Evolutionary conservation across 495 filamentous ascomycete genomes (phyloP).

Genomic region (Aspergillus bridgeri): DNA sequence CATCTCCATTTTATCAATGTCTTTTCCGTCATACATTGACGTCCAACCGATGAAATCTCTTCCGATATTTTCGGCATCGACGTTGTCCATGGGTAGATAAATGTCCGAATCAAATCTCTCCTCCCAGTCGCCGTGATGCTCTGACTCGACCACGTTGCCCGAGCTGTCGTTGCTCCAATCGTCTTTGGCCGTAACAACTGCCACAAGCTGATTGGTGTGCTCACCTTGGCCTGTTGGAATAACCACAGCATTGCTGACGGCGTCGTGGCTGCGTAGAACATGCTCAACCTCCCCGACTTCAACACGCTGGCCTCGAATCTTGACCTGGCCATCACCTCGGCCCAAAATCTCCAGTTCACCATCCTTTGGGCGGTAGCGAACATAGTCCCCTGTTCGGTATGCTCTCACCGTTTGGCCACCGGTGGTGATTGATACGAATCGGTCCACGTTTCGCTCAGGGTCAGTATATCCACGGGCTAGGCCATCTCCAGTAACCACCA

Average conservation of each 20-base stretch:
- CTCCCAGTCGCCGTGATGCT: no score
- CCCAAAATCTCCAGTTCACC: background rate
- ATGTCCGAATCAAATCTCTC: no score
- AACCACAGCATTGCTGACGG: no score
- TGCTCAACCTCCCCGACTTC: background rate
- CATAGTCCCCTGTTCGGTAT: background rate
- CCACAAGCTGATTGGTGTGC: no score
- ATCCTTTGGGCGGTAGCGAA: background rate
- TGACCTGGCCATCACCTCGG: background rate
- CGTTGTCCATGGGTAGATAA: background rate
- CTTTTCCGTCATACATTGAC: slow-evolving; percentile 3
- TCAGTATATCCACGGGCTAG: background rate
- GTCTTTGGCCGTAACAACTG: background rate
- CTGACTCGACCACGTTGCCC: no score
- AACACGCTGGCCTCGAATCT: background rate
- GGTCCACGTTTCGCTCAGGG: background rate
- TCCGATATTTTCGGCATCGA: background rate
- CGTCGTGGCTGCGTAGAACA: no score
- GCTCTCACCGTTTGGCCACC: background rate
- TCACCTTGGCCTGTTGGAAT: no score
- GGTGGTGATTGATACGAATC: background rate
- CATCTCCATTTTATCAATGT: background rate
- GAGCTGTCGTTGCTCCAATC: no score
- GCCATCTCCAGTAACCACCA: background rate
- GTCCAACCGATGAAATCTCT: slow-evolving; percentile 1